Evolutionary conservation across 208 protist genomes (phyloP), one percentile per base, ranked within the genome.

Genomic region (Tritrichomonas foetus): DNA sequence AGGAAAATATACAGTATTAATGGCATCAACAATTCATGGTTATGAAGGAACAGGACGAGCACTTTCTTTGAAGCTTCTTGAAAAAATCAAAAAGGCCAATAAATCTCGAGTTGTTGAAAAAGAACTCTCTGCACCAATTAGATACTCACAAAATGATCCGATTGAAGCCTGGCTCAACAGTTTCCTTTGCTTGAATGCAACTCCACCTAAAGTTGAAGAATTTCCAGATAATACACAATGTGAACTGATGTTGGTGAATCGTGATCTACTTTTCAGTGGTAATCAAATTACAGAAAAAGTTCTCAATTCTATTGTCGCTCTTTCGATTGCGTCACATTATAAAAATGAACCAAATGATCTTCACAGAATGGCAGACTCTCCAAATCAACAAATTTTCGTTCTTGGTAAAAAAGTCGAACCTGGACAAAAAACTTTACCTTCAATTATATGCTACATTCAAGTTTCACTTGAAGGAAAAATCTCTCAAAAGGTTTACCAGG

Each of bases 301-400:
- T 75, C 82, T 96, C n/a, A 89, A 49, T 11, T 64, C 64, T 47
- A 47, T 94, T 11, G 69, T 95, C 27, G 55, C 93, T 14, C 66
- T 94, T 22, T 94, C 61, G 47, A 94, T 95, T 33, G 66, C 95
- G 20, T 95, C 94, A 50, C 96, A 97, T 93, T 99, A 99, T 96
- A 99, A 99, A 95, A 99, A 99, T 95, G 97, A 98, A 82, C 99
- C 99, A 1, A 99, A 99, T 96, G 99, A 99, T 94, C 95, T 99
- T 0, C 98, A 99, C 94, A 96, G 99, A 30, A 97, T 99, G 92
- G 98, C 98, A 11, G 99, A 99, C 95, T 98, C 99, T 0, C 99
- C 99, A 9, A 97, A 98, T 33, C 99, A 99, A 94, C 97, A 98
- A 93, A 93, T 99, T 11, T 99, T 99, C 95, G 97, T 99, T 14